Evolutionary conservation across 2,329 filamentous ascomycete species (phyloP), one percentile per base, ranked within the genome.

Genomic region (Cytospora piceicola): DNA sequence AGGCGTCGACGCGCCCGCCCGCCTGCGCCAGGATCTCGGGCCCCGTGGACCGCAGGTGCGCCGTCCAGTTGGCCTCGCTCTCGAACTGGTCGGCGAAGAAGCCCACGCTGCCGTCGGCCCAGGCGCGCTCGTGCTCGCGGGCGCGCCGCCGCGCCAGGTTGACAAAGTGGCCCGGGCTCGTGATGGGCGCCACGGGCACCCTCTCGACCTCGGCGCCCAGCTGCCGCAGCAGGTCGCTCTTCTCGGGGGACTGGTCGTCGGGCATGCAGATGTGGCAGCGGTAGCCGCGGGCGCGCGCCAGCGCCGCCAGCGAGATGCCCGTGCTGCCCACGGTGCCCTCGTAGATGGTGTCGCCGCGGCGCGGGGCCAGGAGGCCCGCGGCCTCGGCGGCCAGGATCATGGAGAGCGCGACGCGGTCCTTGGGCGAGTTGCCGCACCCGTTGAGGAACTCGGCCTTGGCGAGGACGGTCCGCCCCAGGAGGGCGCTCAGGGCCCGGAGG

Each of bases 31-130:
- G 90, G 70, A 99, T 95, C 79, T 99, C 95, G 0, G 94, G 95
- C 0, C 95, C 95, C 0, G 95, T 99, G 17, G 88, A 86, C 24
- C 84, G 81, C 72, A 90, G 88, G 79, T 99, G 95, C 1, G 95
- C 94, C 55, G 85, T 83, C 85, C 90, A 97, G 78, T 99, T 99
- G 36, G 93, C 92, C 59, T 87, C 82, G 30, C 91, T 94, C 79
- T 99, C 95, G 74, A 99, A 99, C 75, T 99, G 95, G 76, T 99
- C 92, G 0, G 94, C 93, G 75, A 98, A 99, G 78, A 96, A 94
- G 27, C 95, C 95, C 59, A 86, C 83, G 69, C 93, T 94, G 42
- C 81, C 83, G 71, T 87, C 86, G 15, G 77, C 73, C 1, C 80
- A 75, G 11, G 82, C 80, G 0, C 76, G 79, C 0, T 90, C 91